These are phyloP conservation scores for Brassica cretica DNA, from an alignment of 345 rosid genomes.

Conservation along the genomic window DNA sequence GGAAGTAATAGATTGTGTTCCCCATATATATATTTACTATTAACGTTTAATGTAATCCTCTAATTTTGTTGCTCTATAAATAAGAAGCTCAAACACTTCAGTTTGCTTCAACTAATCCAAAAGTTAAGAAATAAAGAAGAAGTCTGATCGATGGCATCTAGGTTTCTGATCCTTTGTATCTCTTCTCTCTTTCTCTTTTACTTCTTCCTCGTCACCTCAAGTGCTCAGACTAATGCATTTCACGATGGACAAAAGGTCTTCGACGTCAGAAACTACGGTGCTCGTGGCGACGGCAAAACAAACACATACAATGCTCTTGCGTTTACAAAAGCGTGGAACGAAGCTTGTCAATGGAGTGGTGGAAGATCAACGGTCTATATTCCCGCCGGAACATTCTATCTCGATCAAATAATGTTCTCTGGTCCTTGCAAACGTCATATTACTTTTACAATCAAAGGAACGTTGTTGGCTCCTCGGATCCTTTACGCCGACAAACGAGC, in stretches of 20 bases:
- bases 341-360: constrained; percentile 28
- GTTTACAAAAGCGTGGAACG: constrained; percentile 32
- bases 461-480: constrained; percentile 24
- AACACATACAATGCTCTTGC: constrained; percentile 16
- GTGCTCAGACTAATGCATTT: background rate
- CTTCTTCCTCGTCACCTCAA: constrained; percentile 25
- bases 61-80: constrained; percentile 2
- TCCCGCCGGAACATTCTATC: constrained; percentile 34
- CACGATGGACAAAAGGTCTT: constrained; percentile 6
- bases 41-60: background rate
- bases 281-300: constrained; percentile 24
- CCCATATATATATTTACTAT: background rate
- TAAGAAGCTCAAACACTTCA: constrained; percentile 33
- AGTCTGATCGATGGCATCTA: constrained; percentile 21
- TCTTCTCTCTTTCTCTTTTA: constrained; percentile 18
- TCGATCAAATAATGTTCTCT: constrained; percentile 27
- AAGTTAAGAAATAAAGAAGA: background rate
- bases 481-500: background rate
- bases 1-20: constrained; percentile 7
- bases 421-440: constrained; percentile 32
- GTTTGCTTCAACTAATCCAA: background rate
- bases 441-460: constrained; percentile 24
- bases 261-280: constrained; percentile 40
- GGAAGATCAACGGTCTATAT: constrained; percentile 34
- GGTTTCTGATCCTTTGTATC: constrained; percentile 9